A percentile compares a stretch with the other conserved stretches of the same genome.
Evolutionary conservation across 2,329 filamentous ascomycete species (phyloP).

Genomic region (Penicillium sp.): DNA sequence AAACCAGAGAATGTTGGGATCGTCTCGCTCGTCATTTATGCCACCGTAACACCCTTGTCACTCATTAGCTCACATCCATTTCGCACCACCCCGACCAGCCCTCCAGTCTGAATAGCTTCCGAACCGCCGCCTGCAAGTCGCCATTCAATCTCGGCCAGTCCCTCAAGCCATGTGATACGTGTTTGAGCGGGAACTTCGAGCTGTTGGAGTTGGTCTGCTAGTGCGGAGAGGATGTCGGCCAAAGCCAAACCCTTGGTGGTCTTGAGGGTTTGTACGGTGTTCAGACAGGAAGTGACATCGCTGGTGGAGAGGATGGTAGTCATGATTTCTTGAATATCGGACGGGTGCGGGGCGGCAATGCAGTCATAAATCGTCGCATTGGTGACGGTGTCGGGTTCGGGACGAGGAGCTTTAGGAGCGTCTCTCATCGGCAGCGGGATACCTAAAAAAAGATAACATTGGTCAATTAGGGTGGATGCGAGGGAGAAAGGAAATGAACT

Average conservation of each 20-base stretch:
- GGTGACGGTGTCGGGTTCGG: constrained; percentile 81
- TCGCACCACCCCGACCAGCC: constrained; percentile 83
- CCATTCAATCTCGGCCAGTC: constrained; percentile 90
- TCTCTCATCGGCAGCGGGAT: constrained; percentile 65
- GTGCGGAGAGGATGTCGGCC: constrained; percentile 85
- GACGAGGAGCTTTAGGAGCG: constrained; percentile 56
- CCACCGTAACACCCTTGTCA: constrained; percentile 32
- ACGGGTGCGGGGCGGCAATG: constrained; percentile 90
- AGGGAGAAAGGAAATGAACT: constrained; percentile 27
- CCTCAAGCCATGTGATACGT: constrained; percentile 87
- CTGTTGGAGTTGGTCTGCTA: constrained; percentile 78
- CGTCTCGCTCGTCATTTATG: constrained; percentile 8
- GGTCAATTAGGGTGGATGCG: not conserved
- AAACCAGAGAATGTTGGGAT: not conserved
- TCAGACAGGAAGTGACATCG: constrained; percentile 86
- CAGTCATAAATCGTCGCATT: constrained; percentile 94
- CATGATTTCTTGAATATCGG: constrained; percentile 81
- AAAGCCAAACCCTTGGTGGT: constrained; percentile 79
- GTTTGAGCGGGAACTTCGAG: constrained; percentile 83
- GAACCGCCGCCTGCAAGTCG: constrained; percentile 82
- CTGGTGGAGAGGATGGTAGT: constrained; percentile 78
- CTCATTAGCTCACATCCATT: constrained; percentile 77
- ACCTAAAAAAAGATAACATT: constrained; percentile 45
- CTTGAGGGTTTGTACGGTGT: constrained; percentile 86
- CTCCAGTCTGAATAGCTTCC: constrained; percentile 87